These are phyloP conservation scores for Bolboschoenus planiculmis DNA, from an alignment of 176 grass and related monocot genomes.

Conservation along the genomic window DNA sequence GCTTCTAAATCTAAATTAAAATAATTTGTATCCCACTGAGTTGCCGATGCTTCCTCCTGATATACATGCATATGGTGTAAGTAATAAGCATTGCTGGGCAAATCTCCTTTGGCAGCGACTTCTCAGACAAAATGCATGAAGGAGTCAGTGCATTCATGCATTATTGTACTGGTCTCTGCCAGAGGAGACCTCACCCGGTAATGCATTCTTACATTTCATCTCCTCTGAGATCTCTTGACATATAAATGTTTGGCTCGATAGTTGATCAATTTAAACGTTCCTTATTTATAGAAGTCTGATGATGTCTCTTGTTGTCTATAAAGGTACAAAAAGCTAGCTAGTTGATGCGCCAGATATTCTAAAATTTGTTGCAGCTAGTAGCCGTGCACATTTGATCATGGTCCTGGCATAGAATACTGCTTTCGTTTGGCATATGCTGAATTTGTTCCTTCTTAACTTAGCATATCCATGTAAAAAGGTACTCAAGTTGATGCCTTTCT, in stretches of 20 bases:
- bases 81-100: constrained; percentile 40
- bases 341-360: neutral
- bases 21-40: neutral
- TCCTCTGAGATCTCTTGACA: neutral
- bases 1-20: neutral
- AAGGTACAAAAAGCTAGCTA: neutral
- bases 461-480: constrained; percentile 2
- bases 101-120: constrained; percentile 57
- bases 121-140: neutral
- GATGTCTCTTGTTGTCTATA: neutral
- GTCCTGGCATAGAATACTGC: neutral
- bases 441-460: neutral
- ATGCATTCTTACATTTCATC: constrained; percentile 22
- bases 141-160: neutral
- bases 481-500: neutral
- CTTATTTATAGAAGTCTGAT: constrained; percentile 10
- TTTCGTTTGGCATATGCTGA: neutral
- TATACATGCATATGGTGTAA: neutral
- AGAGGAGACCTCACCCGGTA: constrained; percentile 38
- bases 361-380: neutral
- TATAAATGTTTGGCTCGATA: neutral
- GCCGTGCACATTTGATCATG: neutral
- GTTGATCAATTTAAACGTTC: neutral
- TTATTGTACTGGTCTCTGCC: constrained; percentile 28
- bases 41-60: neutral